Evolutionary conservation across 106 monocot species (phyloP), one percentile per base, ranked within the genome.

Genomic region (Dioscorea alata): DNA sequence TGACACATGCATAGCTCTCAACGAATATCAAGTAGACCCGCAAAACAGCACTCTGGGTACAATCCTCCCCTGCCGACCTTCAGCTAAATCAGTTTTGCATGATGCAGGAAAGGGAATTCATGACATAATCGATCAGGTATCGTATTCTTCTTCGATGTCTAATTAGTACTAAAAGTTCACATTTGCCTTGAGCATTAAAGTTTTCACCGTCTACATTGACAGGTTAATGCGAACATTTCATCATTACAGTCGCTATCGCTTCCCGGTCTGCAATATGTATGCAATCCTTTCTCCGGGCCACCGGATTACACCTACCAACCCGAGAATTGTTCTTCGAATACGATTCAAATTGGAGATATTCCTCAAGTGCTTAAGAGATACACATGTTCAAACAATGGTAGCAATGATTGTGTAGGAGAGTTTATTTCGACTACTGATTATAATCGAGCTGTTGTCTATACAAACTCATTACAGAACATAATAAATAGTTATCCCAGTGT

Each of bases 201-300:
- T 28, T 42, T 10, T 42, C 42, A 42, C 10, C 42, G 10, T 42
- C 5, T 10, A 42, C 5, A 6, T 6, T 42, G 1, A 17, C 77
- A 94, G 95, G 89, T 87, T 49, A 99, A 99, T 79, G 68, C 76
- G 56, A 87, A 87, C 31, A 89, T 99, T 49, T 87, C 86, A 66
- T 59, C 49, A 33, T 23, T 76, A 24, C 81, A 78, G 20, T 64
- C 76, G 57, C 61, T 71, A 13, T 61, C 75, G 0, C 23, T 82
- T 59, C 65, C 76, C 50, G 69, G 56, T 13, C 21, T 87, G 23
- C 66, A 72, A 61, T 84, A 79, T 57, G 64, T 99, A 4, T 99
- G 97, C 85, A 99, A 99, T 62, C 97, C 97, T 50, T 92, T 99
- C 62, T 85, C 92, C 16, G 79, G 80, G 21, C 86, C 97, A 49